Percentiles rank a stretch among this genome's conserved stretches.
phyloP scores from a whole-genome alignment of 2,329 filamentous ascomycete species.

The Monilinia polystroma region DNA sequence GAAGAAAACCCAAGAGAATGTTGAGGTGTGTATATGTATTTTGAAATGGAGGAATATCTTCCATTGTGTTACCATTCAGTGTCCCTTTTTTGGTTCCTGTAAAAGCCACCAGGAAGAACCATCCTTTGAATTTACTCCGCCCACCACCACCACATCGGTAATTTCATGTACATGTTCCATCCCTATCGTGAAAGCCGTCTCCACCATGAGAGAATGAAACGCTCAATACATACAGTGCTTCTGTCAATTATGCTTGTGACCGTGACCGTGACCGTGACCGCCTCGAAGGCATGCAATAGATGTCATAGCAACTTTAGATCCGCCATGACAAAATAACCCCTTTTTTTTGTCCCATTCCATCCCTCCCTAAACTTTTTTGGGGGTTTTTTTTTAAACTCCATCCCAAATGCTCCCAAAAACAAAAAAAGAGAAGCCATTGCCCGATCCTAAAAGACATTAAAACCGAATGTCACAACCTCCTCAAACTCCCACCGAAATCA shows the following conservation, averaged over 20 bases:
- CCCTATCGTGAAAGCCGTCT: neutral
- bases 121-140: neutral
- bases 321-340: constrained; percentile 2
- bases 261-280: neutral
- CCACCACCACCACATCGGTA: neutral
- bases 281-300: constrained; percentile 7
- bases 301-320: neutral
- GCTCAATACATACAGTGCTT: constrained; percentile 15
- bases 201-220: constrained; percentile 17
- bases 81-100: neutral
- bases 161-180: constrained; percentile 2
- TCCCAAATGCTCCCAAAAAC: constrained; percentile 7
- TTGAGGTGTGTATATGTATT: neutral
- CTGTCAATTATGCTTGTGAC: constrained; percentile 1
- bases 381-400: constrained; percentile 18
- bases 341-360: constrained; percentile 2
- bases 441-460: constrained; percentile 15
- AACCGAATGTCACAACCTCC: neutral
- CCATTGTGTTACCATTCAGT: neutral
- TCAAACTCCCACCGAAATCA: constrained; percentile 13
- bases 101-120: neutral
- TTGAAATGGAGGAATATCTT: neutral
- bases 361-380: neutral
- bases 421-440: neutral
- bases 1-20: neutral